Base-by-base conservation (phyloP, 495 filamentous ascomycete species). In the Talaromyces thailandensis region DNA sequence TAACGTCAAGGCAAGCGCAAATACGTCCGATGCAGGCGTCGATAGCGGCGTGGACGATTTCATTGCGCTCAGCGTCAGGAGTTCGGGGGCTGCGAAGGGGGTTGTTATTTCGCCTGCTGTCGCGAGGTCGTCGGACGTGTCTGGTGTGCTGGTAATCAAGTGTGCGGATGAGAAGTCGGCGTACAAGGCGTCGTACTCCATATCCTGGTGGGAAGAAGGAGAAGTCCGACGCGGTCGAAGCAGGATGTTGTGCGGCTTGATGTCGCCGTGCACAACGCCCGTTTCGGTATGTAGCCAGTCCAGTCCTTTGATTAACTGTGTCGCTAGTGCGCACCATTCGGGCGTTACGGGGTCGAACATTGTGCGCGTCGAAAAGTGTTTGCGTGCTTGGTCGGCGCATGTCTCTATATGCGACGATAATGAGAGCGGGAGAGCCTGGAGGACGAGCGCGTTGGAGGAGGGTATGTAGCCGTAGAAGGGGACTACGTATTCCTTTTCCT, bases 141-240 rank as follows among this genome's bases (percentile, higher is more conserved):
- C 18, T 58, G 23, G 7, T 29, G 65, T 51, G 2, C 63, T 58
- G 8, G 68, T 56, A 29, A 77, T 64, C 14, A 72, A 64, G 28
- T 79, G 71, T 0, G 83, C 79, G n/a, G 84, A 84, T 1, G 84
- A 86, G 66, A 87, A 87, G 66, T 86, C 84, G 14, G 79, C 79
- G 56, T 81, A 82, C 1, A 86, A 67, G 14, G 82, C 78, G 29
- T 77, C 69, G 53, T 75, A 74, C 0, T 65, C 73, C 63, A 76
- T 75, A 23, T 58, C 63, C 60, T n/a, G n/a, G n/a, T n/a, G n/a
- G n/a, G n/a, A n/a, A n/a, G n/a, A n/a, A n/a, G n/a, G n/a, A n/a
- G n/a, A n/a, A n/a, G n/a, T n/a, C n/a, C n/a, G 43, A 3, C 68
- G 65, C 9, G 67, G 68, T 0, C 69, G 70, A 7, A 84, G 69